Conservation (phyloP, 805 yeast species). For the Ogataea pignaliae region DNA sequence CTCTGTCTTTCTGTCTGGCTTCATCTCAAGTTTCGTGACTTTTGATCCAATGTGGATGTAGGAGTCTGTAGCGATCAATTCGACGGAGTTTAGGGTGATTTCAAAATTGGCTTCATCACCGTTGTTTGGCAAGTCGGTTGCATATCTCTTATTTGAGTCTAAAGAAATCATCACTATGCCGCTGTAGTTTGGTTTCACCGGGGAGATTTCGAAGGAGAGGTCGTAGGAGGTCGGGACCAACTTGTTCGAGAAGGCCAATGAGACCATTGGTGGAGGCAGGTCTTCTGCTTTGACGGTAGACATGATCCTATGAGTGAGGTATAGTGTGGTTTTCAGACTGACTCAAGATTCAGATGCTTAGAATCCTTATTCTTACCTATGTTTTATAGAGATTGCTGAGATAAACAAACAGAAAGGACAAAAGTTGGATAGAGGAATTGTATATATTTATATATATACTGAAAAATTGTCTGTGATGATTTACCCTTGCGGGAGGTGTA, state of each 20-base stretch:
- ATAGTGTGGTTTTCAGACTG: no score
- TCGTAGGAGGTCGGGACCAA: constrained; percentile 36
- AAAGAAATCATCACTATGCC: constrained; percentile 36
- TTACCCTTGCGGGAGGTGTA: no score
- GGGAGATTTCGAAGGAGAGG: constrained; percentile 32
- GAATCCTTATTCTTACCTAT: no score
- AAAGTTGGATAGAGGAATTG: no score
- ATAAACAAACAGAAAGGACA: no score
- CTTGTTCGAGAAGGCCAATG: constrained; percentile 31
- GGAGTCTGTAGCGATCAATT: constrained; percentile 36
- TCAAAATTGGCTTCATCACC: constrained; percentile 9
- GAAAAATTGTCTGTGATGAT: no score
- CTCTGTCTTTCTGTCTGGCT: constrained; percentile 38
- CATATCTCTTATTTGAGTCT: constrained; percentile 19
- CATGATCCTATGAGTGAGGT: not conserved
- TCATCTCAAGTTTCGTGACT: constrained; percentile 12
- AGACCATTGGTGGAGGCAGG: constrained; percentile 12
- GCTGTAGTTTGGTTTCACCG: constrained; percentile 41
- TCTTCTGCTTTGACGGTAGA: constrained; percentile 1
- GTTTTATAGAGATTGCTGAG: no score
- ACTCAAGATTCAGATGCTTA: no score
- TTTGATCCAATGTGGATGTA: constrained; percentile 17
- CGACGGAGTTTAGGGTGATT: constrained; percentile 37
- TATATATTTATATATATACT: no score
- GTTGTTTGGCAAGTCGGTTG: constrained; percentile 3